Base-by-base conservation (phyloP, 176 grass and related monocot species). In the Musa acuminata region DNA sequence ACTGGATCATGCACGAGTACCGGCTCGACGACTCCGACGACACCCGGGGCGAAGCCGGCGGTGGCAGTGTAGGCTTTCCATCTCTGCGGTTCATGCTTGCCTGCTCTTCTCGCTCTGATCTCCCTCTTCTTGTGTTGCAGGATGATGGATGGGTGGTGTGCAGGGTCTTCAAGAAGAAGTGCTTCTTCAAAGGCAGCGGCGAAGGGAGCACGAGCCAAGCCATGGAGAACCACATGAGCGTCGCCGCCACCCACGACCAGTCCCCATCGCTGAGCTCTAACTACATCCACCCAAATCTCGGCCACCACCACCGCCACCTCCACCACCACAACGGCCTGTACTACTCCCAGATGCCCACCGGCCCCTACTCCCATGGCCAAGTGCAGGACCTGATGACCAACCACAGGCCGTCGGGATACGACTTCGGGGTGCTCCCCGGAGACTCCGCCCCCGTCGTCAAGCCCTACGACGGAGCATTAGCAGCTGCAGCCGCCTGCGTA, bases 121-220 rank as follows among this genome's bases (percentile, higher is more conserved):
- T 43, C 35, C 35, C 35, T 53, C 72, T 66, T 21, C 24, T 27
- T 69, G 12, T 4, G 51, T 20, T 80, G 62, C 85, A 99, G 90
- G 95, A 99, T 73, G 95, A 99, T 58, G 95, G 90, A 68, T 99
- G 95, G 95, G 95, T 99, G 74, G 90, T 84, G 22, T 99, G 90
- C 84, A 82, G 95, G 49, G 95, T 99, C 59, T 99, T 94, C 86
- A 99, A 99, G 86, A 99, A 99, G 87, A 99, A 99, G 80, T 99
- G 88, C 62, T 99, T 99, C 77, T 99, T 99, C 57, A 99, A 99
- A 67, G 52, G 13, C 19, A 13, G 59, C 20, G 60, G 48, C n/a
- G 75, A 19, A 13, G 19, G 59, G 20, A 35, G 54, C 8, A n/a
- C 53, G 60, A 77, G 60, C 49, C 19, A 51, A 35, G 75, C 11